Evolutionary conservation across 805 yeast species (phyloP).

Genomic region (Barnettozyma botsteinii): DNA sequence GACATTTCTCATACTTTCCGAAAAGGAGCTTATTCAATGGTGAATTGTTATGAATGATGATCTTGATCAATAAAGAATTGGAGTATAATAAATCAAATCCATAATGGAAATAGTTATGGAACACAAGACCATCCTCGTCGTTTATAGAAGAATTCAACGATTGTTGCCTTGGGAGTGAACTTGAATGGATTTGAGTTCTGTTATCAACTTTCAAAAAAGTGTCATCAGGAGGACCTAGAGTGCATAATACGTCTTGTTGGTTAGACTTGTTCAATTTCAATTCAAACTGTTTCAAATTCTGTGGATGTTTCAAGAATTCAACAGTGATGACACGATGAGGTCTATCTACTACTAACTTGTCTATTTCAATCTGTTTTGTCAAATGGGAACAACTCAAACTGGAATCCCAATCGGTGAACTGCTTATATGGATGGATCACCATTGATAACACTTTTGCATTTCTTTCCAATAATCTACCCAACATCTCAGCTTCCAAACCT

Average conservation of each 20-base stretch:
- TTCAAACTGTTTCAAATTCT: constrained; percentile 11
- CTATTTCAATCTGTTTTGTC: constrained; percentile 9
- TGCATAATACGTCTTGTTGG: constrained; percentile 42
- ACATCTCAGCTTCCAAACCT: constrained; percentile 4
- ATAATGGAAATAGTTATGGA: constrained; percentile 50
- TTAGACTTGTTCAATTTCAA: constrained; percentile 38
- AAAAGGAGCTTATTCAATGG: constrained; percentile 43
- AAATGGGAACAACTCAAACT: constrained; percentile 12
- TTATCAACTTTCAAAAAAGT: constrained; percentile 39
- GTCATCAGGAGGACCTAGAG: constrained; percentile 55
- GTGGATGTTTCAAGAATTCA: constrained; percentile 25
- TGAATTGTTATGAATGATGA: constrained; percentile 47
- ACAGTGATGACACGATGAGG: constrained; percentile 5
- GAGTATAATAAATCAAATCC: constrained; percentile 54
- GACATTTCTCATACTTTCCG: constrained; percentile 47
- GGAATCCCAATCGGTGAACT: constrained; percentile 23
- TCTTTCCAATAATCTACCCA: constrained; percentile 8
- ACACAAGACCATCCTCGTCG: constrained; percentile 25
- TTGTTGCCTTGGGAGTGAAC: no score
- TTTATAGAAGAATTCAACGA: not conserved
- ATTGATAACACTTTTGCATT: constrained; percentile 12
- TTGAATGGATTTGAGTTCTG: constrained; percentile 36
- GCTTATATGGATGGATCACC: constrained; percentile 12
- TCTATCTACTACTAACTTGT: constrained; percentile 7
- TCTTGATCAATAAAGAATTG: constrained; percentile 35